These are phyloP conservation scores for Corylus avellana DNA, from an alignment of 306 rosid genomes.

Conservation along the genomic window DNA sequence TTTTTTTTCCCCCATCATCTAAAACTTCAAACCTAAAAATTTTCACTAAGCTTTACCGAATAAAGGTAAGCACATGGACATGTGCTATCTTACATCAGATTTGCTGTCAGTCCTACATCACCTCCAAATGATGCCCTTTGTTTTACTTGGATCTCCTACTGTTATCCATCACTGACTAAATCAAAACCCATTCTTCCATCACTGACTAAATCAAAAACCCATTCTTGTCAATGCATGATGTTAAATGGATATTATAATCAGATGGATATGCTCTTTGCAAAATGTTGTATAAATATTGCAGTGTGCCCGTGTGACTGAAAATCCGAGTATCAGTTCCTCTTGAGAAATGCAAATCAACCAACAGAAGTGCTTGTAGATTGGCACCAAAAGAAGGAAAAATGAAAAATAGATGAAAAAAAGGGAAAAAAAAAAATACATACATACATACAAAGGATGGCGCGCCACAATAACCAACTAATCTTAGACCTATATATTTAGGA, in stretches of 20 bases:
- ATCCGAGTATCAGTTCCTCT: not conserved
- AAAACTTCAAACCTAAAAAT: too few species aligned
- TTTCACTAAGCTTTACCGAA: too few species aligned
- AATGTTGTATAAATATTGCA: not conserved
- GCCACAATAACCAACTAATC: slow-evolving; percentile 7
- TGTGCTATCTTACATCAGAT: too few species aligned
- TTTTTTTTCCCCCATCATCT: too few species aligned
- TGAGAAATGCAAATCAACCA: slow-evolving; percentile 5
- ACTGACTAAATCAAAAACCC: too few species aligned
- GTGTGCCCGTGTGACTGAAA: not conserved
- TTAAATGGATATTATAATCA: not conserved
- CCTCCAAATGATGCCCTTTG: not conserved
- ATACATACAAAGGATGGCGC: slow-evolving; percentile 1
- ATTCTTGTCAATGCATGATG: not conserved
- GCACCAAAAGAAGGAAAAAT: not conserved
- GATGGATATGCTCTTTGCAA: not conserved
- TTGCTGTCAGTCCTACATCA: too few species aligned
- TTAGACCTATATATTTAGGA: slow-evolving; percentile 11
- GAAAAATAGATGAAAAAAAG: not conserved
- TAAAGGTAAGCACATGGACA: too few species aligned
- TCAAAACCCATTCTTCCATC: too few species aligned
- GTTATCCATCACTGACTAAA: not conserved
- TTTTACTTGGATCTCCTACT: not conserved
- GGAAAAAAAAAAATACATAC: not conserved
- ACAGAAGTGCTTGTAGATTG: not conserved